phyloP scores from a whole-genome alignment of 2,329 filamentous ascomycete genomes.

The Xylariaceae sp. region DNA sequence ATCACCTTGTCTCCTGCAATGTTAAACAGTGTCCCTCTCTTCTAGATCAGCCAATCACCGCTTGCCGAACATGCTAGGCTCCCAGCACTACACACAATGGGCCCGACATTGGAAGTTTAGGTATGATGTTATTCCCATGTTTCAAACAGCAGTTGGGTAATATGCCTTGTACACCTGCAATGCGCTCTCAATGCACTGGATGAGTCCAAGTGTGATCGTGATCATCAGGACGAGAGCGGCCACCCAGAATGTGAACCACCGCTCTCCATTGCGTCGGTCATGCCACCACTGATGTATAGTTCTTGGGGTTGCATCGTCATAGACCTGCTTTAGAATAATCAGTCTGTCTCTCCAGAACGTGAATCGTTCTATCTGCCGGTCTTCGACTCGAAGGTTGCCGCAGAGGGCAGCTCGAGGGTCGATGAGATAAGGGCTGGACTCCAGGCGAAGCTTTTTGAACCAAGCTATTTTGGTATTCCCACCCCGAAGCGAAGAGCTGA shows the following conservation, averaged over 20 bases:
- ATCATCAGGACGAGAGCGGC: constrained; percentile 47
- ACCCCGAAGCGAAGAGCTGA: constrained; percentile 25
- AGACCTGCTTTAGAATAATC: constrained; percentile 50
- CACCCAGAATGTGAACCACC: constrained; percentile 56
- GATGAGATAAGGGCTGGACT: constrained; percentile 21
- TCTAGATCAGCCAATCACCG: too few relatives aligned
- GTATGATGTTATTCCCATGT: not conserved
- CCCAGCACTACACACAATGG: too few relatives aligned
- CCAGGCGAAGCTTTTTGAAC: constrained; percentile 8
- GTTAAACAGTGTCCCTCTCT: too few relatives aligned
- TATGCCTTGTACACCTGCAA: constrained; percentile 46
- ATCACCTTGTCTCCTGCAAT: too few relatives aligned
- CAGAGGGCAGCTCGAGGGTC: constrained; percentile 39
- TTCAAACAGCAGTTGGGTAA: constrained; percentile 7
- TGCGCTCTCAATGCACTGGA: constrained; percentile 50
- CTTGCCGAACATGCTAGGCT: too few relatives aligned
- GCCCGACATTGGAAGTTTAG: not conserved
- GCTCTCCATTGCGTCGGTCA: constrained; percentile 48
- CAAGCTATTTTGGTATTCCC: constrained; percentile 24
- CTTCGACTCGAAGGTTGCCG: constrained; percentile 42
- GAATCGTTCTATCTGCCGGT: constrained; percentile 45
- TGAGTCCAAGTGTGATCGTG: constrained; percentile 48
- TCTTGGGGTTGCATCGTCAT: constrained; percentile 46
- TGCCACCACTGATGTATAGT: constrained; percentile 51
- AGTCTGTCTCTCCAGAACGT: constrained; percentile 51